These are phyloP conservation scores for Dioszegia hungarica DNA, from an alignment of 768 basidiomycete genomes.

Conservation along the genomic window DNA sequence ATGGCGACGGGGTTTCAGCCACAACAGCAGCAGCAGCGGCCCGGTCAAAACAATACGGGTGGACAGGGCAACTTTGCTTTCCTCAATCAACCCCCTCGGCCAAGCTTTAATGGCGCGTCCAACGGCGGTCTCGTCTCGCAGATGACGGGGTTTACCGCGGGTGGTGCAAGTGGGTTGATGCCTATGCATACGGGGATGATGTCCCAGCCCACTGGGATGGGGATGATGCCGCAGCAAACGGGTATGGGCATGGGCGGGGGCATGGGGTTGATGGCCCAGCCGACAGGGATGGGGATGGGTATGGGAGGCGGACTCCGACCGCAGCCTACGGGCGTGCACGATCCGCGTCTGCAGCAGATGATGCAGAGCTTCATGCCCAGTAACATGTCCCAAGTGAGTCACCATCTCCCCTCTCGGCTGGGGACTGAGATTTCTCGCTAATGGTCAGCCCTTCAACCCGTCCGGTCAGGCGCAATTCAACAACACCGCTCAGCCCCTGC, in stretches of 20 bases:
- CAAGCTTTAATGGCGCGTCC: conserved; percentile 1
- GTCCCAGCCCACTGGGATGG: conserved; percentile 41
- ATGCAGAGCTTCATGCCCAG: conserved; percentile 83
- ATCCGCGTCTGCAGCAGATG: conserved; percentile 84
- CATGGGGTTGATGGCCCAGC: conserved; percentile 18
- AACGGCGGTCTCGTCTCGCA: conserved; percentile 54
- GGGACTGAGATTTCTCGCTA: background rate
- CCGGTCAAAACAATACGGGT: conserved; percentile 7
- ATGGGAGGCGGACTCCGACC: conserved; percentile 25
- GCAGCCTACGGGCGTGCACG: conserved; percentile 46
- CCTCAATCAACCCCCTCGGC: conserved; percentile 36
- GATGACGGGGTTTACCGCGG: conserved; percentile 56
- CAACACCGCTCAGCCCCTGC: conserved; percentile 59
- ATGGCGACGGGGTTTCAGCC: conserved; percentile 22
- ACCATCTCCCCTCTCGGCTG: background rate
- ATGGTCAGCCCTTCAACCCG: conserved; percentile 47
- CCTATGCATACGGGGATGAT: conserved; percentile 33
- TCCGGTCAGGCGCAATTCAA: conserved; percentile 59
- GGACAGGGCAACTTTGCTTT: conserved; percentile 27
- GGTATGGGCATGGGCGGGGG: conserved; percentile 10
- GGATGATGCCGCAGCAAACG: conserved; percentile 29
- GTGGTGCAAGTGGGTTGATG: conserved; percentile 40
- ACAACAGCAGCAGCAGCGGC: conserved; percentile 21
- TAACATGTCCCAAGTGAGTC: conserved; percentile 45
- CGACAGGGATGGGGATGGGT: conserved; percentile 20